Evolutionary conservation across 164 flowering plant genomes (phyloP), one percentile per base, ranked within the genome.

Genomic region (Magnolia changhungtana): DNA sequence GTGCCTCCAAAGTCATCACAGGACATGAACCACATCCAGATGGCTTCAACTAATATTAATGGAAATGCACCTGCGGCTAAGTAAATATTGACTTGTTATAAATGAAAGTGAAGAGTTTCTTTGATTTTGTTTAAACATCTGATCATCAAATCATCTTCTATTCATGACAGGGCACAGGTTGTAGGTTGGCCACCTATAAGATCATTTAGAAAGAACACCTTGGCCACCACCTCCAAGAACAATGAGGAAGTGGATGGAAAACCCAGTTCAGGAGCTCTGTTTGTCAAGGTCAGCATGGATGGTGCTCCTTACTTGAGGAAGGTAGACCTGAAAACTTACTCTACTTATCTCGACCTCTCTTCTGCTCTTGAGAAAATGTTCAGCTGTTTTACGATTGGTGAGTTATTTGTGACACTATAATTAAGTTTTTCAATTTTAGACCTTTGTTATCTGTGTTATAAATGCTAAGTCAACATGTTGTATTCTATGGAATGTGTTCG

Each of bases 131-230:
- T 13, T 78, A n/a, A 67, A 50, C 31, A 63, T 71, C 11, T 63
- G 37, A 23, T 4, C 51, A 80, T 45, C 78, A 63, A 23, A 76
- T 74, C 64, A 50, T 71, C 45, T 78, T 72, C 73, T 61, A 73
- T 74, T 55, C 24, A 29, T 84, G 71, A 71, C 90, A 95, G 98
- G 91, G 95, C 98, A 8, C 96, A 93, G 80, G 97, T 95, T 63
- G 94, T 95, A 70, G 98, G 98, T 80, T 95, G 99, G 99, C 99
- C 99, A 49, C 99, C 99, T 2, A 87, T 96, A 1, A 86, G 95
- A 82, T 89, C 99, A 63, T 92, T 83, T 77, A 85, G 99, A 79
- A 96, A 91, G 69, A 92, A 92, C 76, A 80, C 97, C 19, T 74
- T 95, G 87, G 92, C 93, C 18, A 88, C 92, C 72, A 83, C 84